Conservation (phyloP, 768 basidiomycete genomes). For the Guyanaporus albipodus region DNA sequence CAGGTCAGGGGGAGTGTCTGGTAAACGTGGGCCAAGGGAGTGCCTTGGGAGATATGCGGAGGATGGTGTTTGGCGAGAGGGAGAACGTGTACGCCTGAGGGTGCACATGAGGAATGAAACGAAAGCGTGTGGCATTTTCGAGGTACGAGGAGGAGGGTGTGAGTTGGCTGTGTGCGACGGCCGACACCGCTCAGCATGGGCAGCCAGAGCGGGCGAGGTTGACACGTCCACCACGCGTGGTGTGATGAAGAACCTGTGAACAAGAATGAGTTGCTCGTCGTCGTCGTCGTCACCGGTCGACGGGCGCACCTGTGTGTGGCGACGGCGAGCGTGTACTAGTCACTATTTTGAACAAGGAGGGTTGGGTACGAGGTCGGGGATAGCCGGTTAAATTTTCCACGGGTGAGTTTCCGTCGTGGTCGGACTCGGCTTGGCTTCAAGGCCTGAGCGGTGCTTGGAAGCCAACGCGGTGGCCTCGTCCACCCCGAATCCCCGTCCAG, state of each 20-base stretch:
- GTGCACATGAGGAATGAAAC: constrained; percentile 23
- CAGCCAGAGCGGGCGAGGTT: constrained; percentile 44
- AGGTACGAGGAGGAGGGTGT: constrained; percentile 24
- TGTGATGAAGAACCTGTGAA: constrained; percentile 13
- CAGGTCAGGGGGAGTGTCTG: neutral
- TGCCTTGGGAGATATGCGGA: constrained; percentile 4
- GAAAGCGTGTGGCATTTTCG: constrained; percentile 13
- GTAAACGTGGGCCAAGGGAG: constrained; percentile 1
- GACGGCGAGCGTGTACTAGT: neutral
- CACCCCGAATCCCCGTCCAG: no score
- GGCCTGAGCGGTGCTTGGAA: no score
- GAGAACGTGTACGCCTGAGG: constrained; percentile 15
- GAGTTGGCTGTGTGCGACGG: constrained; percentile 47
- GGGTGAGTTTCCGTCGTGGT: constrained; percentile 16
- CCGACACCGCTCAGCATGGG: constrained; percentile 71
- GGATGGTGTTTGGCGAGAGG: constrained; percentile 9
- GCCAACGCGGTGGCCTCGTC: no score
- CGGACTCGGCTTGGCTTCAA: no score
- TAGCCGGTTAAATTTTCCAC: constrained; percentile 15
- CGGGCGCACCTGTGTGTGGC: no score
- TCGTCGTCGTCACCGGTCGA: no score
- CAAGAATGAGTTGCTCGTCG: no score
- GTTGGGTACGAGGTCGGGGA: constrained; percentile 5
- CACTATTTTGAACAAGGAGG: neutral
- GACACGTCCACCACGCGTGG: constrained; percentile 36